phyloP scores from a whole-genome alignment of 2,329 filamentous ascomycete genomes.

The Triangularia setosa region DNA sequence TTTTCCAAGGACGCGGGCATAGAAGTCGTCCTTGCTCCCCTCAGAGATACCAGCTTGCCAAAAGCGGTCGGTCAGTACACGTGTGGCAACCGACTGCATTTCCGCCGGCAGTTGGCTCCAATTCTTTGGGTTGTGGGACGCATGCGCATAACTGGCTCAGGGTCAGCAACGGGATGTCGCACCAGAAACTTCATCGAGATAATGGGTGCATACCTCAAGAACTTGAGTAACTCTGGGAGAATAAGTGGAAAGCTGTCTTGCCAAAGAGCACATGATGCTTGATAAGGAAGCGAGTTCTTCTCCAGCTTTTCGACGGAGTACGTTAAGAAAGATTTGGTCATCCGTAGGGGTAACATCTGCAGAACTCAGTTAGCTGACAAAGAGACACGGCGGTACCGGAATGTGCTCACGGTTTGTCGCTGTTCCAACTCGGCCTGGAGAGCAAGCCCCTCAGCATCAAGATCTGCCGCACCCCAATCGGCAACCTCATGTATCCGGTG shows the following conservation, averaged over 20 bases:
- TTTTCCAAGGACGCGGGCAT: constrained; percentile 83
- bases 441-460: constrained; percentile 75
- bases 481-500: constrained; percentile 69
- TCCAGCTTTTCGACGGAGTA: constrained; percentile 88
- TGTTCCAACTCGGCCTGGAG: constrained; percentile 77
- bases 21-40: constrained; percentile 95
- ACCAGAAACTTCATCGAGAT: too few relatives aligned
- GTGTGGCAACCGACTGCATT: constrained; percentile 70
- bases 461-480: constrained; percentile 75
- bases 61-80: constrained; percentile 89
- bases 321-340: constrained; percentile 87
- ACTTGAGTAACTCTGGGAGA: constrained; percentile 79
- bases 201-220: constrained; percentile 58
- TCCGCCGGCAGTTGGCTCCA: constrained; percentile 76
- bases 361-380: background rate
- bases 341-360: constrained; percentile 70
- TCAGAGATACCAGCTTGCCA: constrained; percentile 98
- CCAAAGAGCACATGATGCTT: constrained; percentile 79
- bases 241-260: constrained; percentile 75
- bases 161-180: constrained; percentile 11
- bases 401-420: constrained; percentile 58
- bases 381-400: background rate
- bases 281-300: constrained; percentile 66
- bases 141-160: constrained; percentile 71
- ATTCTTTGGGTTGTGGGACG: constrained; percentile 80